phyloP scores from a whole-genome alignment of 169 alveolate species.

The Neospora caninum region DNA sequence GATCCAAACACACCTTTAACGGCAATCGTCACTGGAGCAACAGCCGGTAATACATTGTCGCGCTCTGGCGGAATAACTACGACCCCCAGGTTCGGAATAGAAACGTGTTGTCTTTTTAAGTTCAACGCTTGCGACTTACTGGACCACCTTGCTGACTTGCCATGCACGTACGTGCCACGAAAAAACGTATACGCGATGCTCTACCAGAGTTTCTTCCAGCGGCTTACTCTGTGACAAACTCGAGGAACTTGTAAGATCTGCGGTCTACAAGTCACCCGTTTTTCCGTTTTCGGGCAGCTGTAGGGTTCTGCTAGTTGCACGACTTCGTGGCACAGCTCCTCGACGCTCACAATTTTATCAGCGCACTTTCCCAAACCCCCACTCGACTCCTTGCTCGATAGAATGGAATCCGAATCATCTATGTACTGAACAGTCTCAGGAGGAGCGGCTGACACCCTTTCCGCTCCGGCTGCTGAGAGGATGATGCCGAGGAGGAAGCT shows the following conservation, averaged over 20 bases:
- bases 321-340: neutral
- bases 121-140: too few relatives aligned
- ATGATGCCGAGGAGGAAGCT: neutral
- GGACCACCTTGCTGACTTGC: too few relatives aligned
- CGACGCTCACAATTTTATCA: neutral
- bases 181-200: too few relatives aligned
- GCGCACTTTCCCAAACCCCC: neutral
- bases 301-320: neutral
- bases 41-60: too few relatives aligned
- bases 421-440: neutral
- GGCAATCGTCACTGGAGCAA: too few relatives aligned
- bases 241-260: neutral
- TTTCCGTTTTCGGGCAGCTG: conserved; percentile 15
- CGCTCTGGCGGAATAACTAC: too few relatives aligned
- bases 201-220: too few relatives aligned
- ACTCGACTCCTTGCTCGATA: neutral
- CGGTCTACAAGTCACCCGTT: neutral
- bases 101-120: too few relatives aligned
- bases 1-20: too few relatives aligned
- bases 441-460: neutral
- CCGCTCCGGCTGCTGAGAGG: neutral
- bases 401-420: neutral
- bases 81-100: too few relatives aligned
- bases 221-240: neutral
- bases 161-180: too few relatives aligned